Evolutionary conservation across 495 filamentous ascomycete genomes (phyloP), one percentile per base, ranked within the genome.

Genomic region (Podospora anserina): DNA sequence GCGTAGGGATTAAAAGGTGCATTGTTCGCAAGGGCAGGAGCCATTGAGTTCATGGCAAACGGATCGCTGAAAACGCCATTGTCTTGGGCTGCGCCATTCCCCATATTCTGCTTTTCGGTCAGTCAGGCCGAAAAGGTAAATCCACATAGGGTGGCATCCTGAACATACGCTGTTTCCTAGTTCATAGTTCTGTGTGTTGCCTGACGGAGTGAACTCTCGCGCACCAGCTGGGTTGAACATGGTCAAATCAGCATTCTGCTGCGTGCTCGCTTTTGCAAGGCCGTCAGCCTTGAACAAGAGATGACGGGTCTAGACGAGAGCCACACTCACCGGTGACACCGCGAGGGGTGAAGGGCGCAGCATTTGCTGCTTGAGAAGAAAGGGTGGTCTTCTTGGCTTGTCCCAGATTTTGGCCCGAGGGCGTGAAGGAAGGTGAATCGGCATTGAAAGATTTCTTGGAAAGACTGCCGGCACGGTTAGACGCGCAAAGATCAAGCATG

Each of bases 371-470:
- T 78, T 94, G 92, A 1, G 93, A 92, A 5, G 94, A 94, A 67
- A 98, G 79, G 13, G 78, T 82, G 9, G 85, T 81, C 74, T 92
- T 92, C 70, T 89, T 90, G 7, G 84, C 69, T 23, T 75, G 66
- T 39, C 72, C 71, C 5, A 55, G 27, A n/a, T 73, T 68, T 39
- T 70, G 84, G 79, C 77, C 85, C 79, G 81, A 84, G 68, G 95
- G 96, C 1, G 93, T 97, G 72, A 99, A 99, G 56, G 94, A 90
- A 16, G 96, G 95, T 15, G 95, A 97, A 70, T 98, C 95, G 72
- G 96, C 94, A 77, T 97, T 98, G 72, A 99, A 88, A 16, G 89
- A 82, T 82, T 94, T 93, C 81, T 90, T 95, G 67, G 84, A 78
- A 69, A 82, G 83, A 71, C 76, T 76, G 72, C 49, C 34, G 66